Evolutionary conservation across 495 filamentous ascomycete species (phyloP), one percentile per base, ranked within the genome.

Genomic region (Copromyces sp.): DNA sequence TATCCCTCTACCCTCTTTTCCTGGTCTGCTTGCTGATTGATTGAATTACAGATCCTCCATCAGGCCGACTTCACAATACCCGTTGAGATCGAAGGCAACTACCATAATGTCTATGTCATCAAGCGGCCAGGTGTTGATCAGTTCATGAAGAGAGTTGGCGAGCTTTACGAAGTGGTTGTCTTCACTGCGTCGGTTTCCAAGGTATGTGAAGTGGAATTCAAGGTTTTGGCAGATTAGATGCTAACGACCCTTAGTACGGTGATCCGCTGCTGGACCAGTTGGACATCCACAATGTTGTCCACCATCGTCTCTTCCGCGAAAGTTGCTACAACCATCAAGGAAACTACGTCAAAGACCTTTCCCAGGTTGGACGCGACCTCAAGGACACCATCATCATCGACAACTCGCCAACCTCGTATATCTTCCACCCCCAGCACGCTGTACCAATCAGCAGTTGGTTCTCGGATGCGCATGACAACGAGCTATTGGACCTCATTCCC

Each of bases 391-490:
- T 99, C 79, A 99, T 99, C 80, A 99, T 99, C 78, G 95, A 99
- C 84, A 99, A 99, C 82, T 98, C 95, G 32, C 96, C 95, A 20
- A 99, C 96, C 17, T 97, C 94, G 29, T 99, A 99, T 83, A 98
- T 98, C 78, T 99, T 99, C 86, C 95, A 99, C 77, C 95, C 96
- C 16, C 95, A 99, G 84, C 95, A 99, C 82, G 95, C 95, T 72
- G 95, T 99, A 65, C 95, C 95, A 32, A 99, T 99, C 84, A 98
- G 95, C 87, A 98, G 95, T 87, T 99, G 95, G 95, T 99, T 99
- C 85, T 98, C 94, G 78, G 95, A 99, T 84, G 95, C 96, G 72
- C 95, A 99, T 83, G 95, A 99, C 85, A 99, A 99, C 82, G 95
- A 99, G 86, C 88, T 99, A 73, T 87, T 99, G 77, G 95, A 99